A percentile compares a stretch with the other conserved stretches of the same genome.
Evolutionary conservation across 257 asterid genomes (phyloP).

Genomic region (Fraxinus anomala): DNA sequence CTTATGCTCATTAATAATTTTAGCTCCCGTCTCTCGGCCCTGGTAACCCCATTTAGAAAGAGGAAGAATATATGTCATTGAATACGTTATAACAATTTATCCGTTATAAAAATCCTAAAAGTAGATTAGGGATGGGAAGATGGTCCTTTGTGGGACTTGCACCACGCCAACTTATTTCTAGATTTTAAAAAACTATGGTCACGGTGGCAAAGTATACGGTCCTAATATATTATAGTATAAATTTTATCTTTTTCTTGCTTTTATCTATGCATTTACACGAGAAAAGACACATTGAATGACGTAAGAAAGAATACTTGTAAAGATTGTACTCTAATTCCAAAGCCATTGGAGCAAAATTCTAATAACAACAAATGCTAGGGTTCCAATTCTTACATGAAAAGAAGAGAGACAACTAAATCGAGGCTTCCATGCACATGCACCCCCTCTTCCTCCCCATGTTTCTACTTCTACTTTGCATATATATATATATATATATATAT

Average conservation of each 20-base stretch:
- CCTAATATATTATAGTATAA: background rate
- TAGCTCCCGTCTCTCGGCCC: background rate
- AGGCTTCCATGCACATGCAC: constrained; percentile 21
- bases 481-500: too few relatives aligned
- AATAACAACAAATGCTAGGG: constrained; percentile 12
- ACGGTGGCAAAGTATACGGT: background rate
- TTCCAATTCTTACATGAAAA: constrained; percentile 17
- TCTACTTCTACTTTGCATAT: background rate
- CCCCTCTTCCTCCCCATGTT: background rate
- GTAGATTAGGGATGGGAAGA: background rate
- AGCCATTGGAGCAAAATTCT: constrained; percentile 13
- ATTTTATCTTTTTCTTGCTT: background rate
- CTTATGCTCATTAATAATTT: background rate
- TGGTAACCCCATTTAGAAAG: background rate
- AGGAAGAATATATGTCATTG: background rate
- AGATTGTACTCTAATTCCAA: constrained; percentile 10
- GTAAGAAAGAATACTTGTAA: constrained; percentile 1
- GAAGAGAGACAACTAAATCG: constrained; percentile 4
- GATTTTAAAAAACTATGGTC: background rate
- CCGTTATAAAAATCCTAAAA: background rate
- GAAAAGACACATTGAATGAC: background rate
- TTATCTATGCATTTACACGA: constrained; percentile 4
- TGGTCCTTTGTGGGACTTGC: background rate
- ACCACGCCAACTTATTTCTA: background rate
- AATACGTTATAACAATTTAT: background rate